Percentiles rank a stretch among this genome's conserved stretches.
Conservation (phyloP, 495 filamentous ascomycete species). For the Platismatia glauca region DNA sequence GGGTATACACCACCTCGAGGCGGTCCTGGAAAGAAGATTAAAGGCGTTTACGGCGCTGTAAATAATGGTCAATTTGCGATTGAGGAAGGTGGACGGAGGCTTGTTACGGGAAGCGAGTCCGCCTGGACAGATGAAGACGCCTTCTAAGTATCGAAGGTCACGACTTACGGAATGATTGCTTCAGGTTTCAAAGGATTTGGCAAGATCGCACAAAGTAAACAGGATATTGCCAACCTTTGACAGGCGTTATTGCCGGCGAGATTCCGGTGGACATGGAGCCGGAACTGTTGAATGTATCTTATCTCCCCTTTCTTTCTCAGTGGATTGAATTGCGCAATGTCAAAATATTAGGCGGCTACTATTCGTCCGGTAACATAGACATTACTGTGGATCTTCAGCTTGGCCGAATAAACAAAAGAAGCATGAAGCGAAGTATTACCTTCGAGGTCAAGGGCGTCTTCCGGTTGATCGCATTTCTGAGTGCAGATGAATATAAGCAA, state of each 20-base stretch:
- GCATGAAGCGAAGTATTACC: not conserved
- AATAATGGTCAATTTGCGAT: conserved; percentile 30
- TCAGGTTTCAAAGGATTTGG: conserved; percentile 2
- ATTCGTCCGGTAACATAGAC: not conserved
- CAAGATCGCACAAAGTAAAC: not conserved
- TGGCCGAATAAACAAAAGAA: not conserved
- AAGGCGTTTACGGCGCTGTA: conserved; percentile 43
- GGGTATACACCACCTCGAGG: conserved; percentile 39
- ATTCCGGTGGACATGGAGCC: not conserved
- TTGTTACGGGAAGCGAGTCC: conserved; percentile 40
- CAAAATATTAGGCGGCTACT: not conserved
- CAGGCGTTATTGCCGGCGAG: not conserved
- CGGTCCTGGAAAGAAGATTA: conserved; percentile 41
- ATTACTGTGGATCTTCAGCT: not conserved
- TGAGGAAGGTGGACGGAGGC: conserved; percentile 31
- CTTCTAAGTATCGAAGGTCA: conserved; percentile 16
- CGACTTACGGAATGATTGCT: not conserved
- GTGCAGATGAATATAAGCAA: not conserved
- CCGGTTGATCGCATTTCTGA: not conserved
- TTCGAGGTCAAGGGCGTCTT: not conserved
- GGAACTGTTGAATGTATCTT: conserved; percentile 4
- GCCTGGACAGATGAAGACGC: conserved; percentile 43
- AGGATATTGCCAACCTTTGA: not conserved
- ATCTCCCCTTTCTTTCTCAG: not conserved
- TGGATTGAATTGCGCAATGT: not conserved